Percentiles rank a stretch among this genome's conserved stretches.
These are phyloP conservation scores for Fusarium praegraminearum DNA, from an alignment of 2,329 filamentous ascomycete species.

Conservation along the genomic window DNA sequence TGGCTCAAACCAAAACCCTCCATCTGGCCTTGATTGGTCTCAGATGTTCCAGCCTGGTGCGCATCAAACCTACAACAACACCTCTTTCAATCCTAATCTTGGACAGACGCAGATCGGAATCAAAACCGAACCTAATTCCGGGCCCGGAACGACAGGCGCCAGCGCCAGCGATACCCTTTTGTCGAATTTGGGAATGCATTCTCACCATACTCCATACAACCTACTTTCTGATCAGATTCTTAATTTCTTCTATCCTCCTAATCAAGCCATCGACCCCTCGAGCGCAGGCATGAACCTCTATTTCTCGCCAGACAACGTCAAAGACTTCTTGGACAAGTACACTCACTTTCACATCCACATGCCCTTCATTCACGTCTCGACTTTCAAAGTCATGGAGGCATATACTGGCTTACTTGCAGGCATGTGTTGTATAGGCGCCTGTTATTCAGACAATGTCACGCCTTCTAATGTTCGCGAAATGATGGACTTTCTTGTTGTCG, in stretches of 20 bases:
- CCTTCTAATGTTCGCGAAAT: slow-evolving; percentile 73
- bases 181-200: slow-evolving; percentile 62
- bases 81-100: slow-evolving; percentile 73
- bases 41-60: slow-evolving; percentile 82
- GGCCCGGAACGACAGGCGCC: slow-evolving; percentile 62
- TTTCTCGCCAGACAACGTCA: slow-evolving; percentile 75
- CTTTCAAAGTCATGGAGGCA: slow-evolving; percentile 74
- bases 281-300: slow-evolving; percentile 70
- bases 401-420: slow-evolving; percentile 75
- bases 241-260: slow-evolving; percentile 66
- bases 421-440: slow-evolving; percentile 80
- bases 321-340: slow-evolving; percentile 77
- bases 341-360: slow-evolving; percentile 80
- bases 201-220: slow-evolving; percentile 64
- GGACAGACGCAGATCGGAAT: slow-evolving; percentile 76
- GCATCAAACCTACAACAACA: slow-evolving; percentile 73
- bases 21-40: slow-evolving; percentile 78
- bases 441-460: slow-evolving; percentile 75
- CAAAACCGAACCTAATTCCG: slow-evolving; percentile 73
- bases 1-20: slow-evolving; percentile 70
- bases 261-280: slow-evolving; percentile 61
- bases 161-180: slow-evolving; percentile 60
- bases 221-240: slow-evolving; percentile 68
- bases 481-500: slow-evolving; percentile 72
- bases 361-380: slow-evolving; percentile 77